phyloP scores from a whole-genome alignment of 805 yeast species.

The Candida hispaniensis region DNA sequence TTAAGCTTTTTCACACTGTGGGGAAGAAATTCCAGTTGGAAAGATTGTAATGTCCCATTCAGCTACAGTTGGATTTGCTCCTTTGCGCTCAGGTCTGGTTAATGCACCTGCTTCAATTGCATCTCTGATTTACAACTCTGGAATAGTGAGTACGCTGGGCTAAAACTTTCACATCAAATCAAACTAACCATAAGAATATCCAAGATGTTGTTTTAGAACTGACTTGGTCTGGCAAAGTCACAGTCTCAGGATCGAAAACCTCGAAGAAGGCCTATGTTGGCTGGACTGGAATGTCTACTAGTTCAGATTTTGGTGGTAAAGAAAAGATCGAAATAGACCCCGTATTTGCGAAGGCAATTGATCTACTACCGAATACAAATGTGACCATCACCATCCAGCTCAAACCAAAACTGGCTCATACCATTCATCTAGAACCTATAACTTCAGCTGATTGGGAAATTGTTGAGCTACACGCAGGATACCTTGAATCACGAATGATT shows the following conservation, averaged over 20 bases:
- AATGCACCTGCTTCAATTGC: slow-evolving; percentile 44
- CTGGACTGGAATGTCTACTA: slow-evolving; percentile 50
- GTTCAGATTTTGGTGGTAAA: slow-evolving; percentile 16
- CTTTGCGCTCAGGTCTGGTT: slow-evolving; percentile 40
- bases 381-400: slow-evolving; percentile 39
- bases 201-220: slow-evolving; percentile 50
- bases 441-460: slow-evolving; percentile 82
- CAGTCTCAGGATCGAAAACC: slow-evolving; percentile 21
- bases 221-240: slow-evolving; percentile 26
- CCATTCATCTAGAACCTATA: slow-evolving; percentile 68
- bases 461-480: slow-evolving; percentile 69
- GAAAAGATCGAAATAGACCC: slow-evolving; percentile 54
- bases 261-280: slow-evolving; percentile 38
- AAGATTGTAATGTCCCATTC: slow-evolving; percentile 27
- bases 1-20: too few relatives aligned
- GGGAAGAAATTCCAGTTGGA: too few relatives aligned
- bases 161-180: too few relatives aligned
- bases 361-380: slow-evolving; percentile 35
- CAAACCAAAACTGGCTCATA: slow-evolving; percentile 42
- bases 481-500: slow-evolving; percentile 60
- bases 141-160: slow-evolving; percentile 38
- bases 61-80: slow-evolving; percentile 29
- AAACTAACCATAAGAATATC: slow-evolving; percentile 27
- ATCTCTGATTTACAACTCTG: slow-evolving; percentile 38
- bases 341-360: slow-evolving; percentile 44